Evolutionary conservation across 768 basidiomycete genomes (phyloP), one percentile per base, ranked within the genome.

Genomic region (Phlebiopsis gigantea): DNA sequence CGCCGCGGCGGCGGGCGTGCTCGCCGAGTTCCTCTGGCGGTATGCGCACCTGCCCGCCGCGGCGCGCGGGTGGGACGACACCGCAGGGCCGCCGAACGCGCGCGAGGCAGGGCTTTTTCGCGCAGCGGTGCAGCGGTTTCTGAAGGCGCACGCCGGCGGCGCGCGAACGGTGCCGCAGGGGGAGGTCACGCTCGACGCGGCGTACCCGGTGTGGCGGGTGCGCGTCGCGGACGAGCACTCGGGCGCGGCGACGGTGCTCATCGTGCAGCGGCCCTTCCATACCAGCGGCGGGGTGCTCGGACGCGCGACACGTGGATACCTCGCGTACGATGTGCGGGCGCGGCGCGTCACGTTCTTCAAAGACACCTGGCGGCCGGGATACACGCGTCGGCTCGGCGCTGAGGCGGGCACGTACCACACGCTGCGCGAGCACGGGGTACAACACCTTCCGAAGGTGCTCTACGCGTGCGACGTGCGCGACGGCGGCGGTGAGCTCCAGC

Each of bases 351-450:
- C 53, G 9, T 28, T 28, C 22, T n/a, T 58, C 17, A 53, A 58
- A 48, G 56, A 57, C 26, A 43, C 39, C 29, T 57, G 57, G 57
- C 39, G 49, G 5, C 10, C 21, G 19, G 29, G 12, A 17, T 30
- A 28, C 43, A 21, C 41, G 17, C 34, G 34, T 17, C 28, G n/a
- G 9, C 15, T 26, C 7, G 15, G n/a, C 15, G n/a, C 30, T 14
- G 57, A 57, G 39, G 31, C 48, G 14, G 41, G 12, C 2, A 46
- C 46, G 19, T 57, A 50, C 28, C 22, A 43, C 1, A 12, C 14
- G 4, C 29, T 57, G 22, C 12, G 25, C 5, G 29, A 47, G 10
- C 39, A 41, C 24, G 34, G 14, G 1, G 29, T 50, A 1, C 56
- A 19, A 22, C 15, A 30, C 34, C 17, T 52, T 2, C 56, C 56